Conservation (phyloP, 2,329 filamentous ascomycete species). For the Alternaria brassicae region DNA sequence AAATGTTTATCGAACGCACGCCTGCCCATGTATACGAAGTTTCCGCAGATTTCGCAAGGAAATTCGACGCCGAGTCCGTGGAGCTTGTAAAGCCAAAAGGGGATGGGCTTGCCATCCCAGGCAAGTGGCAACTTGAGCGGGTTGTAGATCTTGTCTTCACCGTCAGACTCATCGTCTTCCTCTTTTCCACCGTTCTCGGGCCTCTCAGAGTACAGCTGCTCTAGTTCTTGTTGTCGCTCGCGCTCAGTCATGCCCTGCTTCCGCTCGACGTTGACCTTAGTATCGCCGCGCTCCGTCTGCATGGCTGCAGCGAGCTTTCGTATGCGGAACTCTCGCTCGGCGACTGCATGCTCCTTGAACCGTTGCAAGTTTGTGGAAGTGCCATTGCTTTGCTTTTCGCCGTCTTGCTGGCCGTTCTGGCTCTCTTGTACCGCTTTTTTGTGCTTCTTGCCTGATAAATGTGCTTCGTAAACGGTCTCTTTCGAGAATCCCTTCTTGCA, state of each 20-base stretch:
- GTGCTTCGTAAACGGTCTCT: conserved; percentile 89
- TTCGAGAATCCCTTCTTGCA: conserved; percentile 97
- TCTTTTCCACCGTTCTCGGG: conserved; percentile 64
- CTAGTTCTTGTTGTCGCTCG: conserved; percentile 91
- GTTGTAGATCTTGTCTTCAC: conserved; percentile 91
- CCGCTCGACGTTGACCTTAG: conserved; percentile 91
- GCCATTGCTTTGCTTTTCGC: conserved; percentile 28
- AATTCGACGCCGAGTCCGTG: conserved; percentile 96
- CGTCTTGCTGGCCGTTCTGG: conserved; percentile 45
- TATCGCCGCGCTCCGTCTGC: conserved; percentile 86
- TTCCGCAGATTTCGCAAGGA: conserved; percentile 94
- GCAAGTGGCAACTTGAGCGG: conserved; percentile 93
- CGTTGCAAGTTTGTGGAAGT: conserved; percentile 31
- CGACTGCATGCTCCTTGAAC: conserved; percentile 87
- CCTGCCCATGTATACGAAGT: conserved; percentile 98
- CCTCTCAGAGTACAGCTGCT: conserved; percentile 76
- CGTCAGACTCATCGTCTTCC: conserved; percentile 69
- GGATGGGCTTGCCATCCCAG: conserved; percentile 99
- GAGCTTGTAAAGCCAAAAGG: conserved; percentile 97
- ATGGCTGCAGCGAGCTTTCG: conserved; percentile 81
- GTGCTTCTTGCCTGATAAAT: conserved; percentile 91
- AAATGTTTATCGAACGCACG: conserved; percentile 99
- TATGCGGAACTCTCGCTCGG: conserved; percentile 85
- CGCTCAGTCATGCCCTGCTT: conserved; percentile 97
- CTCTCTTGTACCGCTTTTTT: conserved; percentile 74